A percentile compares a stretch with the other conserved stretches of the same genome.
Evolutionary conservation across 2,329 filamentous ascomycete genomes (phyloP).

Genomic region (Colletotrichum echinochloae): DNA sequence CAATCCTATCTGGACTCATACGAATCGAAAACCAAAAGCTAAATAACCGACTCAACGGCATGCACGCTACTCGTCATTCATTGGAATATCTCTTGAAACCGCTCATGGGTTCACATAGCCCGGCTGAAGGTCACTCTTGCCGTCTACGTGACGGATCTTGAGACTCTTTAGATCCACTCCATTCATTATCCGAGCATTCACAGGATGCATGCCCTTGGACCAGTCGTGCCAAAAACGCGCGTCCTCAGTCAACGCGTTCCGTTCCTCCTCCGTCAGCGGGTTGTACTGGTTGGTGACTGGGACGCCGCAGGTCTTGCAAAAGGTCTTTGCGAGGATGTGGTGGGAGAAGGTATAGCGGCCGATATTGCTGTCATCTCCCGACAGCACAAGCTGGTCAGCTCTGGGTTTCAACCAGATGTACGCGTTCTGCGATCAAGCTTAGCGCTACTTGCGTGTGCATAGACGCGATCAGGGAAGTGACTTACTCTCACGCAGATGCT

Average conservation of each 20-base stretch:
- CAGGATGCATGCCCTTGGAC: slow-evolving; percentile 43
- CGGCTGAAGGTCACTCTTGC: slow-evolving; percentile 46
- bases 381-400: slow-evolving; percentile 54
- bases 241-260: slow-evolving; percentile 49
- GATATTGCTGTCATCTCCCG: slow-evolving; percentile 55
- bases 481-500: slow-evolving; percentile 60
- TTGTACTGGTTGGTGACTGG: slow-evolving; percentile 51
- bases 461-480: neutral
- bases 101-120: slow-evolving; percentile 56
- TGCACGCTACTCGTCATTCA: neutral
- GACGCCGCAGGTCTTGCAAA: slow-evolving; percentile 63
- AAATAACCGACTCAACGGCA: neutral
- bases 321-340: slow-evolving; percentile 53
- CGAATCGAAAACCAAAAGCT: slow-evolving; percentile 2
- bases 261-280: slow-evolving; percentile 50
- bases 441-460: slow-evolving; percentile 1
- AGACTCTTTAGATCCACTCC: slow-evolving; percentile 51
- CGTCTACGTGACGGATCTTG: slow-evolving; percentile 45
- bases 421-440: slow-evolving; percentile 50
- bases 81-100: neutral
- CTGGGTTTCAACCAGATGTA: slow-evolving; percentile 59
- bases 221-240: slow-evolving; percentile 42
- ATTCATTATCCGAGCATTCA: slow-evolving; percentile 56
- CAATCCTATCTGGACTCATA: slow-evolving; percentile 72
- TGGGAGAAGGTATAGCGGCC: slow-evolving; percentile 52